Evolutionary conservation across 345 rosid genomes (phyloP).

Genomic region (Eucalyptus regnans): DNA sequence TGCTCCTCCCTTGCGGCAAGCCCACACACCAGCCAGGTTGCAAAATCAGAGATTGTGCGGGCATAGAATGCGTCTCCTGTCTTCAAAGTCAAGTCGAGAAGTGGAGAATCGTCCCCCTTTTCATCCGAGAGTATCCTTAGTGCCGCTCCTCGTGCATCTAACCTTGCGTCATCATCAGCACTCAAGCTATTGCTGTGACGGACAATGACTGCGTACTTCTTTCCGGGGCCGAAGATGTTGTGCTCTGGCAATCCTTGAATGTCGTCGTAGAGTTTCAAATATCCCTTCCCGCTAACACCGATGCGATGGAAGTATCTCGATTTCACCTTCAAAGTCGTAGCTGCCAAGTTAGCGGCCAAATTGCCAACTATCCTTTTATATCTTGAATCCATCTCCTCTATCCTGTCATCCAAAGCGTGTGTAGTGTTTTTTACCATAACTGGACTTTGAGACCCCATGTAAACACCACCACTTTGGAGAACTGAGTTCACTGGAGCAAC

Average conservation of each 20-base stretch:
- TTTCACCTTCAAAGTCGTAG: slow-evolving; percentile 50
- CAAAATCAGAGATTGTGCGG: slow-evolving; percentile 47
- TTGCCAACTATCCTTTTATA: slow-evolving; percentile 63
- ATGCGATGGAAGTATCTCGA: slow-evolving; percentile 61
- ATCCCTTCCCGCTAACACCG: slow-evolving; percentile 45
- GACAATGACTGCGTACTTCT: slow-evolving; percentile 27
- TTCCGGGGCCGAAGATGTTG: slow-evolving; percentile 36
- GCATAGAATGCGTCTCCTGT: slow-evolving; percentile 66
- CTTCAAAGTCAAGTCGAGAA: slow-evolving; percentile 54
- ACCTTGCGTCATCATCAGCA: slow-evolving; percentile 62
- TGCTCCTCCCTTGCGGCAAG: slow-evolving; percentile 54
- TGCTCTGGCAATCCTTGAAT: slow-evolving; percentile 40
- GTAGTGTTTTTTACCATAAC: slow-evolving; percentile 50
- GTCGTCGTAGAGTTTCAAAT: slow-evolving; percentile 27
- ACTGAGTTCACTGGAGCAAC: slow-evolving; percentile 42
- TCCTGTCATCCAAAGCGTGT: slow-evolving; percentile 54
- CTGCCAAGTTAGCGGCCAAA: slow-evolving; percentile 42
- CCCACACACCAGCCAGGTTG: slow-evolving; percentile 65
- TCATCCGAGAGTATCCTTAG: slow-evolving; percentile 33
- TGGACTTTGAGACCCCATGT: slow-evolving; percentile 46
- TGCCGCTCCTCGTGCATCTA: slow-evolving; percentile 60
- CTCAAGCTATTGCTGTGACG: slow-evolving; percentile 66
- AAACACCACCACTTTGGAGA: slow-evolving; percentile 45
- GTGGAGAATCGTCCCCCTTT: neutral
- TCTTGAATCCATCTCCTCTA: slow-evolving; percentile 60